Base-by-base conservation (phyloP, 2,329 filamentous ascomycete genomes). In the Aspergillus chevalieri region DNA sequence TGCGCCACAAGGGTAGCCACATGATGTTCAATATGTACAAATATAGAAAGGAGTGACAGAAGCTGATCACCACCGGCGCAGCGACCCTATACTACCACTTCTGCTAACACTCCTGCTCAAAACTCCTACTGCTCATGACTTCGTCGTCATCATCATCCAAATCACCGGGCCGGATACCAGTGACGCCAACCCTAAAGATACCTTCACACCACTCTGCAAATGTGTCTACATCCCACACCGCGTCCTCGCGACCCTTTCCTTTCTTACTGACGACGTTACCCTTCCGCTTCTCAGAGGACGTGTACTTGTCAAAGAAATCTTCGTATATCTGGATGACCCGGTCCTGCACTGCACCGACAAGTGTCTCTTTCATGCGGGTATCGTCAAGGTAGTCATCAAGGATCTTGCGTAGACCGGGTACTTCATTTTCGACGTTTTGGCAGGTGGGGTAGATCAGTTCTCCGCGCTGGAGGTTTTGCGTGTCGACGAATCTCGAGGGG, bases 331-430 rank as follows among this genome's bases (percentile, higher is more conserved):
- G 75, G 14, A 82, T 74, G 12, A 84, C 79, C 53, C 78, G 78
- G 59, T 85, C 83, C 64, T 84, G 77, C 21, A 86, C 82, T 2
- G 83, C 83, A 12, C 78, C 80, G 4, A 85, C 80, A 7, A 86
- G 73, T 26, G 83, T 86, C 63, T 86, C 83, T 49, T 79, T 76
- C 50, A 82, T 85, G 22, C 83, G 73, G n/a, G 70, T 67, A 60
- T 86, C 83, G 19, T 81, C 78, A n/a, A 86, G 72, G 60, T 84
- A 86, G 51, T 80, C 80, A 47, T 79, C 77, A 19, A 86, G 61
- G 50, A 82, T 79, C 15, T 67, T 67, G 2, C 83, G 72, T 8
- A 86, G 64, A 24, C 74, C 70, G 0, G 75, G 76, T 0, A 81
- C 78, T 55, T 85, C 79, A 47, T 77, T 78, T 63, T 83, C 78